Evolutionary conservation across 345 rosid genomes (phyloP), one percentile per base, ranked within the genome.

Genomic region (Punica granatum): DNA sequence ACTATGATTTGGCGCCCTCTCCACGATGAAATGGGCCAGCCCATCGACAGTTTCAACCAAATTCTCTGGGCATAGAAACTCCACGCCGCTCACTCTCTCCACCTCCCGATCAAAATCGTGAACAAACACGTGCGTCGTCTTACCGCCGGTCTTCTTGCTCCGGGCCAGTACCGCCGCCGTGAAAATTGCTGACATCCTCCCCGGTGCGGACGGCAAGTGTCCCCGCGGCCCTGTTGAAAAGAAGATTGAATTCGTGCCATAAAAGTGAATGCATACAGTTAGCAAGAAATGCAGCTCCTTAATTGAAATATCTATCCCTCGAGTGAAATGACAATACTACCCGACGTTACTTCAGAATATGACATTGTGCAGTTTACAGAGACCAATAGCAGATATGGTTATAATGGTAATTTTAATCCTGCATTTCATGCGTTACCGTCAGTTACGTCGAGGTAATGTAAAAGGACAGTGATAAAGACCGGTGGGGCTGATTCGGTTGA

Each of bases 121-220:
- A 26, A 90, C 94, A 41, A 93, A 88, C 16, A 93, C 89, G 65
- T 90, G 89, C 32, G 96, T 90, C 77, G 46, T 23, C 39, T 32
- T 43, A 26, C 60, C 66, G 63, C 37, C 60, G 67, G 56, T 48
- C 54, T 64, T 74, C 79, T 77, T 80, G 75, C 92, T 90, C 76
- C 84, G 83, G 6, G 94, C 90, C 74, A 90, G 58, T 59, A 93
- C 98, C 28, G 82, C 88, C 44, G 97, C 79, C 26, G 96, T 90
- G 71, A 86, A 93, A 32, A 93, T 86, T 54, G 96, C 81, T 31
- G 98, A 74, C 98, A 93, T 89, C 69, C 98, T 70, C 56, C 97
- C 98, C 0, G 96, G 94, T 1, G 92, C 83, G 6, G 74, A 80
- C 21, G 65, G 64, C 25, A 60, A 77, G 71, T 83, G 85, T 33